Percentiles rank a stretch among this genome's conserved stretches.
phyloP scores from a whole-genome alignment of 2,329 filamentous ascomycete species.

The Fusarium sp. region DNA sequence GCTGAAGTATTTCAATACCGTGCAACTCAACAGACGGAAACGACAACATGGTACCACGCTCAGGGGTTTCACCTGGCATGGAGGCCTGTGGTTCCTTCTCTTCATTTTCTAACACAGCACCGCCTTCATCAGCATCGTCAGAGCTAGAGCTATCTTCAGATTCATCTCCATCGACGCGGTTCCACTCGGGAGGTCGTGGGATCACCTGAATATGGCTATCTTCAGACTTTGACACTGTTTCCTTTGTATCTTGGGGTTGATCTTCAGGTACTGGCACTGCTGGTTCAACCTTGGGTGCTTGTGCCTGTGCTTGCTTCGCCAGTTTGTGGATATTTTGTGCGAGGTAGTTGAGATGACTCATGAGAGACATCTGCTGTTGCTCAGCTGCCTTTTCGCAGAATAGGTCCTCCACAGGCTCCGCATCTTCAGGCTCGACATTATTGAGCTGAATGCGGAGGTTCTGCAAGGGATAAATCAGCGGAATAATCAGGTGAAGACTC shows the following conservation, averaged over 20 bases:
- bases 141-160: constrained; percentile 59
- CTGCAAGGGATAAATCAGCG: constrained; percentile 76
- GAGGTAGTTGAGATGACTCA: constrained; percentile 80
- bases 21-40: constrained; percentile 82
- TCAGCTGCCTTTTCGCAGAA: constrained; percentile 69
- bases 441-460: constrained; percentile 72
- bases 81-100: constrained; percentile 30
- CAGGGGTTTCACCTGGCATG: constrained; percentile 50
- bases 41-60: constrained; percentile 79
- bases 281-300: constrained; percentile 45
- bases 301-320: constrained; percentile 65
- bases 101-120: constrained; percentile 51
- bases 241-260: neutral
- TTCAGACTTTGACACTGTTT: constrained; percentile 37
- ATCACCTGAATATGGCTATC: constrained; percentile 77
- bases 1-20: constrained; percentile 78
- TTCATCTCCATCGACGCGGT: constrained; percentile 55
- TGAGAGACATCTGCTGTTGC: constrained; percentile 70
- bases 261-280: constrained; percentile 17
- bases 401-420: constrained; percentile 69
- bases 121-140: constrained; percentile 55
- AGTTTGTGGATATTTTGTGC: constrained; percentile 75
- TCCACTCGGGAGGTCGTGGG: constrained; percentile 82
- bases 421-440: constrained; percentile 68
- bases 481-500: constrained; percentile 74